These are phyloP conservation scores for Lepraria neglecta DNA, from an alignment of 495 filamentous ascomycete genomes.

Conservation along the genomic window DNA sequence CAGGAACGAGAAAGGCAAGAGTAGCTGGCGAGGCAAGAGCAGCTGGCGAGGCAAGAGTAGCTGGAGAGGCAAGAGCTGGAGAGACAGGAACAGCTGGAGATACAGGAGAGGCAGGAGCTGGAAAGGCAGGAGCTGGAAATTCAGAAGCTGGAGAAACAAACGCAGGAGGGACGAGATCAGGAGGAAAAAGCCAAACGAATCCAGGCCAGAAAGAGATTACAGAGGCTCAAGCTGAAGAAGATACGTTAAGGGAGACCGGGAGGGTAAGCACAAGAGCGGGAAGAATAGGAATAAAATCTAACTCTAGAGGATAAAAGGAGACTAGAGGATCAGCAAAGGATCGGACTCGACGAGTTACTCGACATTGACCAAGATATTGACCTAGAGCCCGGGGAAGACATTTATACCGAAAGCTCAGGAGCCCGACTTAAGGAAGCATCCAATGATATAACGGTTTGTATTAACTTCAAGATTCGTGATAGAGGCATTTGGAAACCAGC, in stretches of 20 bases:
- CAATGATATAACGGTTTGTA: constrained; percentile 14
- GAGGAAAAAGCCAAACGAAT: constrained; percentile 1
- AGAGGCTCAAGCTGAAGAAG: constrained; percentile 4
- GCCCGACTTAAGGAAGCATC: neutral
- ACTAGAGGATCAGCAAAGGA: constrained; percentile 3
- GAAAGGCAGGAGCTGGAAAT: no score
- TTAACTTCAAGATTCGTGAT: constrained; percentile 12
- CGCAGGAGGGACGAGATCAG: neutral
- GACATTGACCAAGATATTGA: neutral
- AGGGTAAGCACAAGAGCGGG: constrained; percentile 4
- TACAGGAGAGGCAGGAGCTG: no score
- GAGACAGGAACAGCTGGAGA: no score
- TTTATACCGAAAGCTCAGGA: constrained; percentile 1
- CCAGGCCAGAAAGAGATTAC: constrained; percentile 2
- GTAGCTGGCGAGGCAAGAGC: no score
- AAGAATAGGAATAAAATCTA: neutral
- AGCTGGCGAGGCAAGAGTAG: no score
- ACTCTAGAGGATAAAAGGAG: neutral
- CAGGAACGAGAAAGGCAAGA: no score
- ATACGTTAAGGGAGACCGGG: neutral
- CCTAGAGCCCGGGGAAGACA: neutral
- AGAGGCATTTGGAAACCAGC: constrained; percentile 10
- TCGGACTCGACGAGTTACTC: constrained; percentile 3
- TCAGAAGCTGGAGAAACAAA: constrained; percentile 1
- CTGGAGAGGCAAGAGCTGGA: no score